These are phyloP conservation scores for Clitocybe nebularis DNA, from an alignment of 1,284 basidiomycete genomes.

Conservation along the genomic window DNA sequence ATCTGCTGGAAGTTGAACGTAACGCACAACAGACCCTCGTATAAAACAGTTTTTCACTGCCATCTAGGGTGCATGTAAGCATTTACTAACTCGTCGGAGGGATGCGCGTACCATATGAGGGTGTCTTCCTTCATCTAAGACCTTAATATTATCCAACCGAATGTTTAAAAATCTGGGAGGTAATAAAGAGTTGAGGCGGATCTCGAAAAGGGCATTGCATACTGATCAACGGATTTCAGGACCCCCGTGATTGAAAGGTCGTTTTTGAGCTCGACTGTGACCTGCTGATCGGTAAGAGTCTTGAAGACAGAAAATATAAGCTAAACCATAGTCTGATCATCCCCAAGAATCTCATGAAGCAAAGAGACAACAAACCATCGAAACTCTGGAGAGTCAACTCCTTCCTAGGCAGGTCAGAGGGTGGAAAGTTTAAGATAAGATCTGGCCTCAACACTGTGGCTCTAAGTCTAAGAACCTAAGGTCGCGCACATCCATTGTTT, in stretches of 20 bases:
- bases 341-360: no score
- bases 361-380: no score
- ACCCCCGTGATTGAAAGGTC: conserved; percentile 96
- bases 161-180: conserved; percentile 89
- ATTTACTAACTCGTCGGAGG: background rate
- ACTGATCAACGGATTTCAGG: conserved; percentile 98
- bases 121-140: conserved; percentile 89
- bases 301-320: conserved; percentile 99
- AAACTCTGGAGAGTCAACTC: no score
- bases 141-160: conserved; percentile 90
- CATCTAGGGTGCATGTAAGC: conserved; percentile 56
- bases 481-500: no score
- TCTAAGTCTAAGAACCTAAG: no score
- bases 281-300: conserved; percentile 94
- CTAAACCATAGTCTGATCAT: no score
- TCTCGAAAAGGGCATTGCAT: conserved; percentile 25
- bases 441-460: no score
- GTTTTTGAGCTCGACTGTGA: conserved; percentile 99
- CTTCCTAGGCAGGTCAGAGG: no score
- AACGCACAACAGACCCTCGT: conserved; percentile 96
- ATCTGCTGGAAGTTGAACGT: conserved; percentile 90
- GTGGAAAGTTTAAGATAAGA: no score
- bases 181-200: conserved; percentile 1
- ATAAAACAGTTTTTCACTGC: conserved; percentile 99
- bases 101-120: conserved; percentile 86